These are phyloP conservation scores for Breviolum minutum DNA, from an alignment of 73 alveolate genomes.

Conservation along the genomic window DNA sequence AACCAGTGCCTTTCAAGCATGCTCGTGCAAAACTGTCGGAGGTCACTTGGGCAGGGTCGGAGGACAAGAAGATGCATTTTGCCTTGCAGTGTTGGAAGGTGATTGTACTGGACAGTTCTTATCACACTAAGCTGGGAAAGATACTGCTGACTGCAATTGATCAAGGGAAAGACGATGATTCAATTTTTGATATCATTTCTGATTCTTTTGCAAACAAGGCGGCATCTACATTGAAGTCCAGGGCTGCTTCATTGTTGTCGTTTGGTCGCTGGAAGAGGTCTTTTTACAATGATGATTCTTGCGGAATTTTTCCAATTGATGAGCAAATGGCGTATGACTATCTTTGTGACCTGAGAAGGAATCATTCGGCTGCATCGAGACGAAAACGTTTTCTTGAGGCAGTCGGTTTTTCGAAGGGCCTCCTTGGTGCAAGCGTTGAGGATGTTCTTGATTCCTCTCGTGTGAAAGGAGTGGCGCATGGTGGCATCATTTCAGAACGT, in stretches of 20 bases:
- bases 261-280: background rate
- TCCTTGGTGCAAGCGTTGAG: background rate
- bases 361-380: background rate
- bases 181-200: background rate
- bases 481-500: too few relatives aligned
- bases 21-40: background rate
- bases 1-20: background rate
- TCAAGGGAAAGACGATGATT: too few relatives aligned
- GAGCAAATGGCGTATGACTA: background rate
- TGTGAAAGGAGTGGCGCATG: background rate
- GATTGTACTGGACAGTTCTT: background rate
- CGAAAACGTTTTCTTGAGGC: background rate
- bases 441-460: background rate
- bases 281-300: too few relatives aligned
- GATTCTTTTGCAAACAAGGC: background rate
- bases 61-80: background rate
- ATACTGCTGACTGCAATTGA: background rate
- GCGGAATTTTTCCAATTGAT: background rate
- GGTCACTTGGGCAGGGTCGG: background rate
- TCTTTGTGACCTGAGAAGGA: background rate
- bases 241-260: background rate
- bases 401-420: background rate
- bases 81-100: slow-evolving; percentile 14
- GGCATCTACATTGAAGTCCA: background rate
- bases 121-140: background rate